phyloP scores from a whole-genome alignment of 441 rosid species.

The Arabidopsis lyrata region DNA sequence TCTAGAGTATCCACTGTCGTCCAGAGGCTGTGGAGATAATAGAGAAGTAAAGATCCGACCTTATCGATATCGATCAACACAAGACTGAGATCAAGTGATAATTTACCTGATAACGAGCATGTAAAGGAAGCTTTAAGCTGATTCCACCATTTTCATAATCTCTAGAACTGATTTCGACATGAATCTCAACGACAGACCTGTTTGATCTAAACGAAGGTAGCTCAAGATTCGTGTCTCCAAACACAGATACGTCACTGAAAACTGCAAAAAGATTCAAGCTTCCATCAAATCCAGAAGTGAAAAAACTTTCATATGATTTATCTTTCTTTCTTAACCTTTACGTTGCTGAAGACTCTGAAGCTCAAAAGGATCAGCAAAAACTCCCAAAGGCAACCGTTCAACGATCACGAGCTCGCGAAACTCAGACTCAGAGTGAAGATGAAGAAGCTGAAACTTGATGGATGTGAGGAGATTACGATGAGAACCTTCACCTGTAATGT shows the following conservation, averaged over 20 bases:
- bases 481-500: slow-evolving; percentile 81
- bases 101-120: slow-evolving; percentile 80
- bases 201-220: slow-evolving; percentile 80
- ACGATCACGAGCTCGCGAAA: slow-evolving; percentile 56
- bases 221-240: slow-evolving; percentile 88
- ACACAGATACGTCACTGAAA: slow-evolving; percentile 64
- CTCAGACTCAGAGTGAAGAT: slow-evolving; percentile 37
- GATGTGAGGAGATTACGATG: slow-evolving; percentile 72
- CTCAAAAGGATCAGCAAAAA: slow-evolving; percentile 91
- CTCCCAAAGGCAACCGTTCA: slow-evolving; percentile 80
- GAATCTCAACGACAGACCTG: slow-evolving; percentile 79
- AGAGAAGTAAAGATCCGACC: slow-evolving; percentile 2
- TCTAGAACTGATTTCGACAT: slow-evolving; percentile 50
- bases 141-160: slow-evolving; percentile 52
- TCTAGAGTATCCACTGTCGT: slow-evolving; percentile 68
- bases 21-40: slow-evolving; percentile 55
- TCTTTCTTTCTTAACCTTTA: slow-evolving; percentile 50
- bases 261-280: slow-evolving; percentile 50
- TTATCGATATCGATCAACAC: neutral
- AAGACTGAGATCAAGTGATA: slow-evolving; percentile 26
- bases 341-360: slow-evolving; percentile 68
- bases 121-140: slow-evolving; percentile 70
- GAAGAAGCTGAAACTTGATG: slow-evolving; percentile 47
- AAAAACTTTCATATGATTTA: neutral
- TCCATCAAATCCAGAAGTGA: no score